Conservation (phyloP, 192 early-diverging fungal species). For the Backusella tuberculispora region DNA sequence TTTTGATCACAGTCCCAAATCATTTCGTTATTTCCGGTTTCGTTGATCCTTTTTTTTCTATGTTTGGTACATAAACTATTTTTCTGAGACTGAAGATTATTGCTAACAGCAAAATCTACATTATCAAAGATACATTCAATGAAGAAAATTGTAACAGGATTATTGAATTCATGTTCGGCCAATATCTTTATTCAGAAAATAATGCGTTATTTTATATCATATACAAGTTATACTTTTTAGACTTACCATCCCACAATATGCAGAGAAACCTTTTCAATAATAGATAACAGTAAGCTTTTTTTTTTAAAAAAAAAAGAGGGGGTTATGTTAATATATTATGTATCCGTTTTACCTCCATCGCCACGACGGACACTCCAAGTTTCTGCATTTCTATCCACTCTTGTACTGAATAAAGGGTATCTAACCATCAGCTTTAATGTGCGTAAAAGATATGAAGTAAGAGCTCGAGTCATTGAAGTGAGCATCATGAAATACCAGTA, state of each 20-base stretch:
- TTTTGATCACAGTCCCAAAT: neutral
- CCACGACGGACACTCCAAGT: conserved; percentile 44
- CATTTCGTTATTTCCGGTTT: neutral
- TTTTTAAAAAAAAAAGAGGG: neutral
- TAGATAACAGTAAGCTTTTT: neutral
- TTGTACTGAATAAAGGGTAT: conserved; percentile 39
- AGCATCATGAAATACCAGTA: conserved; percentile 47
- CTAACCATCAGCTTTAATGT: conserved; percentile 38
- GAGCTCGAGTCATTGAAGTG: conserved; percentile 40
- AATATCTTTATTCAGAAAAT: conserved; percentile 25
- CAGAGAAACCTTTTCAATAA: conserved; percentile 27
- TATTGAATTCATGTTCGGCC: conserved; percentile 42
- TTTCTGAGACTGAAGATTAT: neutral
- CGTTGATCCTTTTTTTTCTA: conserved; percentile 3
- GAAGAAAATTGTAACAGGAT: conserved; percentile 39
- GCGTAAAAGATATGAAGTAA: conserved; percentile 42
- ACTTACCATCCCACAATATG: conserved; percentile 45
- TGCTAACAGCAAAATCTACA: neutral
- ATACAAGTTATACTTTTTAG: neutral
- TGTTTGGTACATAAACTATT: conserved; percentile 16
- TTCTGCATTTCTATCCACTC: conserved; percentile 43
- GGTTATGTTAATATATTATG: neutral
- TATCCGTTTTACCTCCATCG: conserved; percentile 33
- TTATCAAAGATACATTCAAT: conserved; percentile 26
- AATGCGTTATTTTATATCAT: neutral